Percentiles rank a stretch among this genome's conserved stretches.
These are phyloP conservation scores for Crucihimalaya himalaica DNA, from an alignment of 345 rosid species.

Conservation along the genomic window DNA sequence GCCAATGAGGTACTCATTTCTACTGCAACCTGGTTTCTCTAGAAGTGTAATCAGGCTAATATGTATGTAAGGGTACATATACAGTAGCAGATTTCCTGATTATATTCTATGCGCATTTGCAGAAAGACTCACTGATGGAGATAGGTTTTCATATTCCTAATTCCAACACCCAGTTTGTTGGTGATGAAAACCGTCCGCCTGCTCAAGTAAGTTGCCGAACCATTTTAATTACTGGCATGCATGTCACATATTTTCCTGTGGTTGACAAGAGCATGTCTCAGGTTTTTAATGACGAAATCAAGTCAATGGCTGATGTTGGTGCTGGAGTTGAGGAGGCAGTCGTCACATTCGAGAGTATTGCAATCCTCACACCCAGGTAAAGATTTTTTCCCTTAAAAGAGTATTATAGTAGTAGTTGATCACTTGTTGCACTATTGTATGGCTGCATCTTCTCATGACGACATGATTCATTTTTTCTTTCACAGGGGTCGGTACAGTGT, in stretches of 20 bases:
- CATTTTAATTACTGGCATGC: not conserved
- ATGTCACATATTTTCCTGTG: not conserved
- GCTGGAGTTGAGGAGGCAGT: conserved; percentile 92
- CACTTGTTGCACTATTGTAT: not conserved
- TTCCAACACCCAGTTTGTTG: conserved; percentile 85
- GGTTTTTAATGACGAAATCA: conserved; percentile 80
- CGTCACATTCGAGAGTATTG: conserved; percentile 86
- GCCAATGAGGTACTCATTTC: conserved; percentile 74
- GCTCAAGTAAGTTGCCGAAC: conserved; percentile 61
- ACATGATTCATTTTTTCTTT: conserved; percentile 7
- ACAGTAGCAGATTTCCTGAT: not conserved
- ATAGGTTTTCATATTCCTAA: conserved; percentile 91
- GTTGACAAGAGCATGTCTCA: conserved; percentile 30
- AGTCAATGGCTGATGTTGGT: conserved; percentile 83
- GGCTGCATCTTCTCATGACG: conserved; percentile 18
- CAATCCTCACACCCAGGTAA: conserved; percentile 95
- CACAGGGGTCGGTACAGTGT: conserved; percentile 97
- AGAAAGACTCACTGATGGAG: conserved; percentile 98
- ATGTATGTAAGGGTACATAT: not conserved
- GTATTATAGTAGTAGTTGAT: too few species aligned
- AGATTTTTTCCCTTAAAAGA: conserved; percentile 19
- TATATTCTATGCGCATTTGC: conserved; percentile 24
- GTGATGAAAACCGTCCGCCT: conserved; percentile 86
- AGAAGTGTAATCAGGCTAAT: not conserved
- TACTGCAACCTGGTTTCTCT: not conserved